Evolutionary conservation across 1,284 basidiomycete species (phyloP), one percentile per base, ranked within the genome.

Genomic region (Trichosporon sp.): DNA sequence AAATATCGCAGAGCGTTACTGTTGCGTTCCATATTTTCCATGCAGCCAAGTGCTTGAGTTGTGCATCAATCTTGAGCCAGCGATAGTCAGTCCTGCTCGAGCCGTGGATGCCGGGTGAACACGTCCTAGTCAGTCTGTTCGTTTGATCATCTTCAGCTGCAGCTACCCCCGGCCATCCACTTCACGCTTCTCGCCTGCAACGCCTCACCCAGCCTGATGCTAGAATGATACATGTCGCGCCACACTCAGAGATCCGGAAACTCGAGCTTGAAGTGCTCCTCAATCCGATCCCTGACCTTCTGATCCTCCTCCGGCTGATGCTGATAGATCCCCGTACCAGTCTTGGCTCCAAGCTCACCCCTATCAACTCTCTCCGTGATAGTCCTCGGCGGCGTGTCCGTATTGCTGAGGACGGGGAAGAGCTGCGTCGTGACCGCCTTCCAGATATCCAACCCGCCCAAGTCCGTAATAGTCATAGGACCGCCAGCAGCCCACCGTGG

Each of bases 371-470:
- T 19, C 5, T 46, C 32, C 21, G 59, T 57, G 14, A 65, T 63
- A 5, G 64, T 59, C 14, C 2, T 11, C 8, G 64, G 64, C 29
- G 61, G 21, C 27, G 40, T 31, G 16, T 56, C 36, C 4, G 34
- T 56, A 23, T 49, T 57, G 6, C 27, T 25, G 21, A 65, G 61
- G 9, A 62, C 44, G n/a, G 64, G 64, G 34, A 60, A 65, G 6
- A 65, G 58, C 44, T 62, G 61, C 5, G 40, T 49, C 19, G 56
- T 62, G 27, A 65, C 64, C 1, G 64, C 64, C 25, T 62, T 49
- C 64, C 64, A 65, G 33, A 65, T 62, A 27, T 65, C 64, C 40
- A 62, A 33, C 1, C 64, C 64, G 2, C 61, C 64, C 10, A 60
- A 58, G 40, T 65, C 64, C 9, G 61, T 62, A 23, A 65, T 61